phyloP scores from a whole-genome alignment of 306 rosid genomes.

The Geum urbanum region DNA sequence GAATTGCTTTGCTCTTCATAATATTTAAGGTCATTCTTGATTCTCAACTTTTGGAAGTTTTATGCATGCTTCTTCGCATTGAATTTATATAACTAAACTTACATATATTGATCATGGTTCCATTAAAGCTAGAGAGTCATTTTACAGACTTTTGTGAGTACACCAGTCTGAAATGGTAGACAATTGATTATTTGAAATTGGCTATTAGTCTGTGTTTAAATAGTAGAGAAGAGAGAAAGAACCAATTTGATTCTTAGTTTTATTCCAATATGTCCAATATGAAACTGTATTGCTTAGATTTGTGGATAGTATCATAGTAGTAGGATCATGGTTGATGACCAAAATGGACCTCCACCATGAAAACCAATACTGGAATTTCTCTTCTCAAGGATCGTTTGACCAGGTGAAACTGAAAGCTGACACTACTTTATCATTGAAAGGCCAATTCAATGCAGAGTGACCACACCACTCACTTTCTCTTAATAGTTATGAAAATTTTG shows the following conservation, averaged over 20 bases:
- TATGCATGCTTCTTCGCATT: conserved; percentile 14
- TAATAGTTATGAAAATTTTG: conserved; percentile 14
- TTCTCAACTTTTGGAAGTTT: not conserved
- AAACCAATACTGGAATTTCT: conserved; percentile 14
- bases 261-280: conserved; percentile 13
- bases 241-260: conserved; percentile 25
- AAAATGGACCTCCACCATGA: conserved; percentile 42
- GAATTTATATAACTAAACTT: not conserved
- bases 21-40: not conserved
- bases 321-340: conserved; percentile 31
- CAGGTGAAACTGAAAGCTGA: conserved; percentile 45
- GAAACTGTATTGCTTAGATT: conserved; percentile 20
- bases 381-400: conserved; percentile 52
- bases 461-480: conserved; percentile 38
- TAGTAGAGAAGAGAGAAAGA: not conserved
- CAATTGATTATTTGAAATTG: not conserved
- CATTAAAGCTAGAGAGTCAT: conserved; percentile 1
- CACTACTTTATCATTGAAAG: conserved; percentile 38
- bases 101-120: conserved; percentile 7
- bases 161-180: conserved; percentile 12
- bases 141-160: not conserved
- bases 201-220: not conserved
- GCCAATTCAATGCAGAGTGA: conserved; percentile 36
- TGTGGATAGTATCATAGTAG: conserved; percentile 1
- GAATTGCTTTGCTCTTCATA: not conserved